phyloP scores from a whole-genome alignment of 2,329 filamentous ascomycete genomes.

The Sclerotinia trifoliorum region DNA sequence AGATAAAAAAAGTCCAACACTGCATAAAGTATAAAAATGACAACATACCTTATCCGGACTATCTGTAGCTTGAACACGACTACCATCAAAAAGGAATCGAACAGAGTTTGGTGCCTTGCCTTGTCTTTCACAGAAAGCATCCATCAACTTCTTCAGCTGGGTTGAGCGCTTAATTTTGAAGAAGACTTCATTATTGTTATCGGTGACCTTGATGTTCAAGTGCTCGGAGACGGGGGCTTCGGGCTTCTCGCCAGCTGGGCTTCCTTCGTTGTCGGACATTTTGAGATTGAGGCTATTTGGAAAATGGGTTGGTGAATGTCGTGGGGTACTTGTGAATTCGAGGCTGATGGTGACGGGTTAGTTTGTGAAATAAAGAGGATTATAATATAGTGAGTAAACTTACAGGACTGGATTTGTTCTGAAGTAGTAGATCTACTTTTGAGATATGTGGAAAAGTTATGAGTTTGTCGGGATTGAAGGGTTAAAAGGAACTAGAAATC shows the following conservation, averaged over 20 bases:
- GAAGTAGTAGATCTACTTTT: background rate
- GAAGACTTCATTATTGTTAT: slow-evolving; percentile 99
- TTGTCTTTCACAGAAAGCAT: slow-evolving; percentile 94
- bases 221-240: slow-evolving; percentile 61
- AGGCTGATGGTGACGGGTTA: slow-evolving; percentile 5
- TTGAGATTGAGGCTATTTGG: slow-evolving; percentile 20
- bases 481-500: background rate
- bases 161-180: slow-evolving; percentile 99
- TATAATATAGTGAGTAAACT: background rate
- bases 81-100: slow-evolving; percentile 94
- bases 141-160: slow-evolving; percentile 96
- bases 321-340: slow-evolving; percentile 1
- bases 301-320: slow-evolving; percentile 13
- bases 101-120: slow-evolving; percentile 83
- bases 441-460: background rate
- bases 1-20: too few relatives aligned
- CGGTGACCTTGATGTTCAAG: slow-evolving; percentile 98
- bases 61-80: slow-evolving; percentile 82
- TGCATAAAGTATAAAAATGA: background rate
- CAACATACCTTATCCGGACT: slow-evolving; percentile 84
- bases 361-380: background rate
- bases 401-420: slow-evolving; percentile 5
- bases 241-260: slow-evolving; percentile 42
- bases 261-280: slow-evolving; percentile 49
- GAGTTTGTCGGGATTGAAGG: background rate